Percentiles rank a stretch among this genome's conserved stretches.
These are phyloP conservation scores for Fallopia convolvulus DNA, from an alignment of 148 eudicot species.

Conservation along the genomic window DNA sequence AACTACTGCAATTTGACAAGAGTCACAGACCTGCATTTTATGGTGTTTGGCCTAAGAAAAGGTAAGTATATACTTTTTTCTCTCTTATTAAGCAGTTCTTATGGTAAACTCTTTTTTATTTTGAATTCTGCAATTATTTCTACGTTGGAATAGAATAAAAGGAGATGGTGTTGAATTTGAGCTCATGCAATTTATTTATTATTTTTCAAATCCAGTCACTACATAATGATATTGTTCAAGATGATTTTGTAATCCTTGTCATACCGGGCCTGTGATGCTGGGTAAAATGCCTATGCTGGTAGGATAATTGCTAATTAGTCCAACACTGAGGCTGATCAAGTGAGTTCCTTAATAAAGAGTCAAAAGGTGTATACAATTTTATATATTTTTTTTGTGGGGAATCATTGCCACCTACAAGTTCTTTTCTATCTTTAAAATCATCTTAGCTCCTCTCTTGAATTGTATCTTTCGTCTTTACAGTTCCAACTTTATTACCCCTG, in stretches of 20 bases:
- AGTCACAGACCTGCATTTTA: constrained; percentile 90
- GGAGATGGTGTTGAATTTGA: neutral
- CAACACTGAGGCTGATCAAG: neutral
- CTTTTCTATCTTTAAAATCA: neutral
- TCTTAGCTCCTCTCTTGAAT: neutral
- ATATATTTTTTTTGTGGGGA: neutral
- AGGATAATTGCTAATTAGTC: neutral
- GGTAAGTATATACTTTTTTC: constrained; percentile 25
- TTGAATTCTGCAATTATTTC: neutral
- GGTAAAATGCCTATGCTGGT: neutral
- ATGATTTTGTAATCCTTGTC: neutral
- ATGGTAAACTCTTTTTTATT: neutral
- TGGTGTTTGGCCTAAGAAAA: constrained; percentile 83
- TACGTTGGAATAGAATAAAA: too few species aligned
- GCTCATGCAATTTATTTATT: neutral
- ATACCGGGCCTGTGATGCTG: neutral
- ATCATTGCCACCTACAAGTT: neutral
- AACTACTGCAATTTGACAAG: constrained; percentile 90
- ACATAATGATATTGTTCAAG: neutral
- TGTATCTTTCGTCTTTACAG: neutral
- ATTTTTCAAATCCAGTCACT: neutral
- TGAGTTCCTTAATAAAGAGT: neutral
- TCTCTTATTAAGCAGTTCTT: neutral
- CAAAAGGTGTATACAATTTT: neutral
- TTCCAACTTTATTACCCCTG: neutral